These are phyloP conservation scores for Ustilago esculenta DNA, from an alignment of 1,284 basidiomycete genomes.

Conservation along the genomic window DNA sequence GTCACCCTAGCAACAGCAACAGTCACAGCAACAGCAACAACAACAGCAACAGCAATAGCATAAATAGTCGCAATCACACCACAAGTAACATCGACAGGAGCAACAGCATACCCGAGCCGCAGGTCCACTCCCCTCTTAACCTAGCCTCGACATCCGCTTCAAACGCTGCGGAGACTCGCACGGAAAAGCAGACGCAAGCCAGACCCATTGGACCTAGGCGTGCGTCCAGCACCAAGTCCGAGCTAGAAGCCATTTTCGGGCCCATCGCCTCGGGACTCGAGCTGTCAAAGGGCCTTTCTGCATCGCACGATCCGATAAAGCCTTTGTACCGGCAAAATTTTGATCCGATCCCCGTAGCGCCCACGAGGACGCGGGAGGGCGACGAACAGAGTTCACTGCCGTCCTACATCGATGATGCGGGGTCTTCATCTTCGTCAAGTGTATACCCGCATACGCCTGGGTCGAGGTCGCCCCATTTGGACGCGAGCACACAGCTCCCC, in stretches of 20 bases:
- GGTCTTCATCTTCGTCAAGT: slow-evolving; percentile 3
- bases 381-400: slow-evolving; percentile 13
- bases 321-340: slow-evolving; percentile 23
- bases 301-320: background rate
- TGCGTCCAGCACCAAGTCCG: slow-evolving; percentile 18
- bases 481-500: background rate
- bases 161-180: no score
- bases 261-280: slow-evolving; percentile 23
- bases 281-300: background rate
- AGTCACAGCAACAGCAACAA: slow-evolving; percentile 8
- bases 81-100: slow-evolving; percentile 2
- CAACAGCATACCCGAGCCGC: background rate
- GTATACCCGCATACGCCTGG: slow-evolving; percentile 11
- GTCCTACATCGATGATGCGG: slow-evolving; percentile 16
- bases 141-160: no score
- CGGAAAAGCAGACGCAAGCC: background rate
- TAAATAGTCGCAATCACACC: background rate
- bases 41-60: slow-evolving; percentile 1
- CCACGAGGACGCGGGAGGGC: background rate
- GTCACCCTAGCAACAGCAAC: background rate
- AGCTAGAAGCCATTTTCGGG: slow-evolving; percentile 27
- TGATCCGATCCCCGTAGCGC: slow-evolving; percentile 13
- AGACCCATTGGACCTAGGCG: background rate
- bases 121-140: no score
- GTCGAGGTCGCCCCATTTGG: slow-evolving; percentile 9